A percentile compares a stretch with the other conserved stretches of the same genome.
phyloP scores from a whole-genome alignment of 2,329 filamentous ascomycete genomes.

The Anisogramma anomala region DNA sequence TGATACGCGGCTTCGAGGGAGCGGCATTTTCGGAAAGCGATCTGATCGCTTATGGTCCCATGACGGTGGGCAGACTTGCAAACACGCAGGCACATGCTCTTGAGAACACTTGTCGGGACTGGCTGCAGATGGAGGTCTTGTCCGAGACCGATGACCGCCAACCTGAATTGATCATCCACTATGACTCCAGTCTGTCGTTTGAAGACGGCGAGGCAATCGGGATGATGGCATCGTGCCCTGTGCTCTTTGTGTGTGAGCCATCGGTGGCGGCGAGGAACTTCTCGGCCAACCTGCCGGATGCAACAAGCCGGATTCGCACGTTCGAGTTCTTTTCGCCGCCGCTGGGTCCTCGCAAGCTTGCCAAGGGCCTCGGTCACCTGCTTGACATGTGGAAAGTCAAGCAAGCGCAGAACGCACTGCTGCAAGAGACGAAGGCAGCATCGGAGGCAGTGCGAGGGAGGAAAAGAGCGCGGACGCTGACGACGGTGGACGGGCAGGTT shows the following conservation, averaged over 20 bases:
- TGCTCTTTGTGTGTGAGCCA: slow-evolving; percentile 25
- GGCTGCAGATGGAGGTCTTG: slow-evolving; percentile 23
- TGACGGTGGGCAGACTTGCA: slow-evolving; percentile 2
- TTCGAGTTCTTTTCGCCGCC: slow-evolving; percentile 29
- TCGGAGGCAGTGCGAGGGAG: not conserved
- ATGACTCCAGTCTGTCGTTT: slow-evolving; percentile 12
- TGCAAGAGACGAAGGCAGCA: not conserved
- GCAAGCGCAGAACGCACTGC: slow-evolving; percentile 2
- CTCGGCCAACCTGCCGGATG: slow-evolving; percentile 12
- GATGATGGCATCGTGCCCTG: slow-evolving; percentile 2
- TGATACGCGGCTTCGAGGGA: slow-evolving; percentile 17
- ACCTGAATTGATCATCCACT: slow-evolving; percentile 19
- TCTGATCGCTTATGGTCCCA: not conserved
- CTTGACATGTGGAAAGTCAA: slow-evolving; percentile 11
- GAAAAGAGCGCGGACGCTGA: too few relatives aligned
- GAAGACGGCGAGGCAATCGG: slow-evolving; percentile 7
- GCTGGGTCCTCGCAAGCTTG: slow-evolving; percentile 28
- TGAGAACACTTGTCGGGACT: slow-evolving; percentile 22
- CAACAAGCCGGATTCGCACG: slow-evolving; percentile 17
- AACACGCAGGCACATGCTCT: slow-evolving; percentile 16
- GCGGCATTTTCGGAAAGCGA: not conserved
- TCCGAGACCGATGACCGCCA: not conserved
- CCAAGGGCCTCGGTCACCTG: slow-evolving; percentile 21
- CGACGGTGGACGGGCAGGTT: not conserved
- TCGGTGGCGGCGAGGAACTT: slow-evolving; percentile 21